Evolutionary conservation across 108 stramenopile species (phyloP), one percentile per base, ranked within the genome.

Genomic region (Fragilaria radians): DNA sequence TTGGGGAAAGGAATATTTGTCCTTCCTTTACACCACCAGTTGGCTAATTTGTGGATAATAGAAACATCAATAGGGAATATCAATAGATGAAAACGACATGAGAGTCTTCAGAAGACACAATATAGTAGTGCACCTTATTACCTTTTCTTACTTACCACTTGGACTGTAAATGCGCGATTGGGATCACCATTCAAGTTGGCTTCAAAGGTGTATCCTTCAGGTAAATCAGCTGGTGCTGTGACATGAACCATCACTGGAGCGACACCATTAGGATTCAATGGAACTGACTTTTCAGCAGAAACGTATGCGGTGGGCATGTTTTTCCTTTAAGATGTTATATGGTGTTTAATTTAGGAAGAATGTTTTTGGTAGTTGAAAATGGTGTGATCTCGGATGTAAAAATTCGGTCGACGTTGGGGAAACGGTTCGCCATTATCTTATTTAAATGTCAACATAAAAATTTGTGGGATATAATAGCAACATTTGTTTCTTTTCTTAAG

Each of bases 21-120:
- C 88, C 91, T 59, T 93, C 85, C 1, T 62, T 59, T 32, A 89
- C 88, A 30, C 88, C 88, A 23, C 86, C 86, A 46, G 62, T 59
- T 1, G 91, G 91, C 78, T 79, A 32, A 18, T 22, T 57, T 24
- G 48, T 32, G 21, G 11, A n/a, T 42, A 14, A 11, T 11, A 42
- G 36, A 42, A 11, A 11, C 36, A 42, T 42, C 7, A 42, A 42
- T 14, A 42, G 36, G 36, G 14, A 7, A 14, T 7, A 42, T 42
- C 14, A 14, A n/a, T n/a, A n/a, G n/a, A n/a, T n/a, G n/a, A n/a
- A n/a, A n/a, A n/a, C n/a, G n/a, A n/a, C n/a, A n/a, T n/a, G n/a
- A n/a, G n/a, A n/a, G n/a, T n/a, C n/a, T n/a, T n/a, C n/a, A n/a
- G n/a, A n/a, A n/a, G n/a, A n/a, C n/a, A n/a, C n/a, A n/a, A n/a